Evolutionary conservation across 2,329 filamentous ascomycete genomes (phyloP), one percentile per base, ranked within the genome.

Genomic region (Beauveria bassiana): DNA sequence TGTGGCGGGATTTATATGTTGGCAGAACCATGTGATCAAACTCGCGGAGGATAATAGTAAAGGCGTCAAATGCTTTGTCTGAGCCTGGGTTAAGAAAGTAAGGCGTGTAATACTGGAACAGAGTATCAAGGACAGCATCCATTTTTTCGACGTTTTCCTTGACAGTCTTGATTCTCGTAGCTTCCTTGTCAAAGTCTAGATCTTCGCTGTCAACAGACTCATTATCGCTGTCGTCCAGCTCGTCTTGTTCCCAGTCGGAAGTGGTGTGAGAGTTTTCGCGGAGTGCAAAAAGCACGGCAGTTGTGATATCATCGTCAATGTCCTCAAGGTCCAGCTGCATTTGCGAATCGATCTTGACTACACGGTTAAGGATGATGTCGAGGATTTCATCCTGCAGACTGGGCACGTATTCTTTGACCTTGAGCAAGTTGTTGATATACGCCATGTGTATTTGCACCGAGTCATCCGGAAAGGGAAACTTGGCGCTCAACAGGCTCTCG

Each of bases 241-340:
- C 79, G 18, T 81, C 78, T n/a, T 85, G 81, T 43, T 85, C 79
- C 63, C 80, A 76, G 24, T 67, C 66, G 2, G 60, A 65, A n/a
- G 56, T 55, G 57, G 63, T 63, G 43, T 61, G 70, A 26, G 62
- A 67, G 64, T 64, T 67, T 63, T 68, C 72, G 6, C 71, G 71
- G 45, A 78, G 65, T 20, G 74, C 83, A 70, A 81, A 79, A 56
- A 90, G 81, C 20, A 93, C 84, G 59, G 86, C 85, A 26, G 92
- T 86, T 60, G 91, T 89, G 10, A 91, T 81, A 61, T 96, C 90
- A 65, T 98, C 93, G 64, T 97, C 93, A 64, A 96, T 78, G 68
- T 98, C 93, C 65, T 98, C 92, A 69, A 98, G 79, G 69, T 98
- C 93, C 55, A 93, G 84, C 74, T 97, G 93, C 73, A 98, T 95